Evolutionary conservation across 805 yeast genomes (phyloP).

Genomic region (Huiozyma sinensis): DNA sequence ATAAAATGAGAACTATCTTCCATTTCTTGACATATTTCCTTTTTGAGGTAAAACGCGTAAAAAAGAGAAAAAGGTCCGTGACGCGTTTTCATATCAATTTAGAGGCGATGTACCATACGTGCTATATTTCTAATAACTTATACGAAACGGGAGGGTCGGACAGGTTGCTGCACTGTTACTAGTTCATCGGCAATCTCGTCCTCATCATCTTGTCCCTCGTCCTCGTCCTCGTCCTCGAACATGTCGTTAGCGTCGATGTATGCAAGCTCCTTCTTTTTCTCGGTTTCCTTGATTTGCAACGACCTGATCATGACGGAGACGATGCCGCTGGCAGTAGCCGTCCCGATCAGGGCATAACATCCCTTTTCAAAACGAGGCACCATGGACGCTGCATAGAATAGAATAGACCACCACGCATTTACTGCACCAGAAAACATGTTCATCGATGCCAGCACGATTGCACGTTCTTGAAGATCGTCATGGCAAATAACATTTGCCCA

Average conservation of each 20-base stretch:
- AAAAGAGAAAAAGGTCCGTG: too few relatives aligned
- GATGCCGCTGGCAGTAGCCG: conserved; percentile 34
- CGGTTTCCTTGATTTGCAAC: conserved; percentile 33
- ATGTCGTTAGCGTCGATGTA: conserved; percentile 23
- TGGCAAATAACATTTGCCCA: conserved; percentile 55
- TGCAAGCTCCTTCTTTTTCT: conserved; percentile 13
- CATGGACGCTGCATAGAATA: conserved; percentile 41
- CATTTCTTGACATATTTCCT: too few relatives aligned
- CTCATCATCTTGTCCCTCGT: conserved; percentile 11
- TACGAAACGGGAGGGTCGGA: not conserved
- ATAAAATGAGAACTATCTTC: too few relatives aligned
- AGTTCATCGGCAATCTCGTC: conserved; percentile 3
- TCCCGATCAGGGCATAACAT: conserved; percentile 47
- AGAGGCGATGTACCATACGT: too few relatives aligned
- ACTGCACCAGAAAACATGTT: conserved; percentile 54
- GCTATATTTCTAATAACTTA: not conserved
- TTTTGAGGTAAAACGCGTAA: too few relatives aligned
- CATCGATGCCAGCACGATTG: conserved; percentile 55
- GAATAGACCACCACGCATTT: conserved; percentile 53
- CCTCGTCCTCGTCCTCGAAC: conserved; percentile 13
- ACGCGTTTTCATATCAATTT: too few relatives aligned
- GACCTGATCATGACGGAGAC: conserved; percentile 33
- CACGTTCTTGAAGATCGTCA: conserved; percentile 52
- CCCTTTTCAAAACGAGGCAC: conserved; percentile 45
- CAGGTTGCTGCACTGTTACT: not conserved